Evolutionary conservation across 139 green algal genomes (phyloP).

Genomic region (Astrephomene gubernaculifera): DNA sequence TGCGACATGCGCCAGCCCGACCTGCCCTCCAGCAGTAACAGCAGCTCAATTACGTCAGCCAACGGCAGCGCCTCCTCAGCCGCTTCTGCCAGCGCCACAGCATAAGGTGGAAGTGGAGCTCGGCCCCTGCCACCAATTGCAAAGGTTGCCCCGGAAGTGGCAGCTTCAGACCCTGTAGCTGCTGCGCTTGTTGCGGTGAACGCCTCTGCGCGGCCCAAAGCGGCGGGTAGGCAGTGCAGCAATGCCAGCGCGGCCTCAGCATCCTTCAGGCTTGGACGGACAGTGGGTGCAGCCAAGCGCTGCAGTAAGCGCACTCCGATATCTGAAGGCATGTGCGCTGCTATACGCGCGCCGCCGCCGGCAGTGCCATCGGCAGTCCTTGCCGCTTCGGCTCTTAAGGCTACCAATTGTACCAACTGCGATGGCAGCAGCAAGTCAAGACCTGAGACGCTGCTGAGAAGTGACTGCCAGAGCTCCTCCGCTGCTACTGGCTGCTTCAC

Average conservation of each 20-base stretch:
- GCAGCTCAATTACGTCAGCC: not conserved
- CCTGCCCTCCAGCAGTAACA: not conserved
- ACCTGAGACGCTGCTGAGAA: not conserved
- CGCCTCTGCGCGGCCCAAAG: too few species aligned
- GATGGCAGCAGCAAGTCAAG: not conserved
- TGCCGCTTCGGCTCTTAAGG: not conserved
- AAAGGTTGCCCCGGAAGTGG: too few species aligned
- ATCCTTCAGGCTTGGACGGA: not conserved
- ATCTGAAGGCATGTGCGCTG: not conserved
- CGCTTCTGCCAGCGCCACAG: not conserved
- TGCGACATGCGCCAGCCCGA: not conserved
- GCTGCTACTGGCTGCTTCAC: too few species aligned
- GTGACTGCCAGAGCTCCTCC: not conserved
- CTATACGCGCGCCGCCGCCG: not conserved
- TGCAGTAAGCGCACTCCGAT: not conserved
- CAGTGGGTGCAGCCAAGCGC: not conserved
- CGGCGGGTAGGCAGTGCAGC: not conserved
- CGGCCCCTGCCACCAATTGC: not conserved
- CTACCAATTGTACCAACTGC: not conserved
- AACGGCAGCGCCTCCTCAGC: not conserved
- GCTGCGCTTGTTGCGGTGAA: too few species aligned
- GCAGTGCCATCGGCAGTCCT: too few species aligned
- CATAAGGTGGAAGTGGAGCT: not conserved
- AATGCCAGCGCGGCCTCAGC: not conserved
- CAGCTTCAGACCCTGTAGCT: too few species aligned